Conservation (phyloP, 2,329 filamentous ascomycete genomes). For the Pseudomassariella vexata region DNA sequence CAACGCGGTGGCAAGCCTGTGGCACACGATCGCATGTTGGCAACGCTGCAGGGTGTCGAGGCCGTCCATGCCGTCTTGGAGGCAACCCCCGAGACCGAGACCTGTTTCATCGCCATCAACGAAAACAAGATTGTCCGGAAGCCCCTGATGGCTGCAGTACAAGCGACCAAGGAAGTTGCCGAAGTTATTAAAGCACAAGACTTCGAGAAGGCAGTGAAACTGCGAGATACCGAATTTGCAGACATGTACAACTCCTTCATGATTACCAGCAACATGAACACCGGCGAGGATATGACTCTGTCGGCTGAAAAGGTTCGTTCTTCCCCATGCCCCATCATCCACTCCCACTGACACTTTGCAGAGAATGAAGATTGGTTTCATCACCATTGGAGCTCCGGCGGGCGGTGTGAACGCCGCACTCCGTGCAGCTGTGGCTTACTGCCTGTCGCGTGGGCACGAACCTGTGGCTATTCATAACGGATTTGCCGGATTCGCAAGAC, state of each 20-base stretch:
- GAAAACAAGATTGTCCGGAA: conserved; percentile 97
- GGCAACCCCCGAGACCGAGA: conserved; percentile 81
- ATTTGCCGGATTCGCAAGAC: conserved; percentile 87
- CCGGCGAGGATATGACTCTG: conserved; percentile 59
- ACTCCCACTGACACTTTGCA: conserved; percentile 25
- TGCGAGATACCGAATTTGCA: conserved; percentile 88
- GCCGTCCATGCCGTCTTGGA: conserved; percentile 89
- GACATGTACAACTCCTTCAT: conserved; percentile 89
- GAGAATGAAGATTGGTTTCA: conserved; percentile 90
- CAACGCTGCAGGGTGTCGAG: conserved; percentile 89
- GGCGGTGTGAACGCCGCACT: conserved; percentile 98
- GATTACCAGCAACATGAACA: conserved; percentile 79
- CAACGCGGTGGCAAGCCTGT: conserved; percentile 90
- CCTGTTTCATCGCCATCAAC: conserved; percentile 90
- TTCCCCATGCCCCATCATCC: neutral
- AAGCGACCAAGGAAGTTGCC: conserved; percentile 78
- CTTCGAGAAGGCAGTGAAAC: conserved; percentile 79
- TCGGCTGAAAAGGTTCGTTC: conserved; percentile 62
- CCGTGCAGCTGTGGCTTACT: conserved; percentile 88
- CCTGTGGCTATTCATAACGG: conserved; percentile 93
- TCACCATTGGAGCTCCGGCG: conserved; percentile 93
- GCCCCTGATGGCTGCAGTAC: conserved; percentile 82
- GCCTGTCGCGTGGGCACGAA: conserved; percentile 83
- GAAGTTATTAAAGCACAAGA: conserved; percentile 78
- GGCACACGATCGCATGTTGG: conserved; percentile 89